Conservation (phyloP, 2,329 filamentous ascomycete genomes). For the Nigrospora sphaerica region DNA sequence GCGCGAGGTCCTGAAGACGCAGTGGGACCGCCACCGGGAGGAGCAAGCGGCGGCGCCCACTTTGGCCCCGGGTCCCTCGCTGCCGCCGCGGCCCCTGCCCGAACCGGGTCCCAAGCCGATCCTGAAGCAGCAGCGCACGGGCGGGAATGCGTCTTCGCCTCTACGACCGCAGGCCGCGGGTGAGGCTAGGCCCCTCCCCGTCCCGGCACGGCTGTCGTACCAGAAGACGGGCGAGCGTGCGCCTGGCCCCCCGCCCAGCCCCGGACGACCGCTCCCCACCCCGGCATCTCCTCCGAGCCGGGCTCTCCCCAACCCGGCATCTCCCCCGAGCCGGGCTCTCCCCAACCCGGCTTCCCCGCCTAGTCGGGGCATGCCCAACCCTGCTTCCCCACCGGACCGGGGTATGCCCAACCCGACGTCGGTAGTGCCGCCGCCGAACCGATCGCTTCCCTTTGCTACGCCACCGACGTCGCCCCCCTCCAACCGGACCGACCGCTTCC, state of each 20-base stretch:
- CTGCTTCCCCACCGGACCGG: no score
- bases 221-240: no score
- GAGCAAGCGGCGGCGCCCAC: slow-evolving; percentile 12
- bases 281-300: no score
- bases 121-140: slow-evolving; percentile 21
- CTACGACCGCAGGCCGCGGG: slow-evolving; percentile 20
- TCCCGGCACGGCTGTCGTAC: slow-evolving; percentile 24
- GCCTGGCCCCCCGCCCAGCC: no score
- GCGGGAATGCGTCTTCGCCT: slow-evolving; percentile 8
- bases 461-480: slow-evolving; percentile 9
- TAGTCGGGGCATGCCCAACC: no score
- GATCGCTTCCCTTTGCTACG: not conserved
- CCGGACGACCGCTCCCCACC: no score
- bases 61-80: slow-evolving; percentile 14
- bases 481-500: slow-evolving; percentile 51
- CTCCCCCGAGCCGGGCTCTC: no score
- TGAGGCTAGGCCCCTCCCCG: slow-evolving; percentile 45
- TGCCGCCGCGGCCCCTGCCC: slow-evolving; percentile 31
- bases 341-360: no score
- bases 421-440: no score
- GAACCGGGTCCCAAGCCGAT: slow-evolving; percentile 23
- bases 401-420: no score
- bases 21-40: slow-evolving; percentile 37
- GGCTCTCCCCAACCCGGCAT: no score
- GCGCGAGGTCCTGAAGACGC: slow-evolving; percentile 54